phyloP scores from a whole-genome alignment of 2,329 filamentous ascomycete species.

The Penicillium sp. region DNA sequence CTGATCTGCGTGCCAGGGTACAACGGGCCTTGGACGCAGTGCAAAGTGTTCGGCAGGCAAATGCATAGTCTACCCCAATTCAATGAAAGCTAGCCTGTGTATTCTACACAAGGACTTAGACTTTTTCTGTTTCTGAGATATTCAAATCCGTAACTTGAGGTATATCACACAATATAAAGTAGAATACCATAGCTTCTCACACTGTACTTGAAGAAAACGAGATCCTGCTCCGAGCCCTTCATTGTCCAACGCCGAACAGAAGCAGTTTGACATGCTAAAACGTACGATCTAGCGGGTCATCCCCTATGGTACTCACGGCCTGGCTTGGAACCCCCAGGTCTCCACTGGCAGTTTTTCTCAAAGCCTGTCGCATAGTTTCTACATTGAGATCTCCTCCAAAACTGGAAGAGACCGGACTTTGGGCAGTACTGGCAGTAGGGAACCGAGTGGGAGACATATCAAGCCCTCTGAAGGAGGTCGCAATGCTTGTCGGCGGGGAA shows the following conservation, averaged over 20 bases:
- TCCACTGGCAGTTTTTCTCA: slow-evolving; percentile 79
- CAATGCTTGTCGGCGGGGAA: slow-evolving; percentile 74
- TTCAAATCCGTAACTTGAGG: slow-evolving; percentile 14
- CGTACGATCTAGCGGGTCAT: slow-evolving; percentile 32
- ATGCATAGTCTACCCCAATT: background rate
- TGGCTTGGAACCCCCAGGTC: slow-evolving; percentile 58
- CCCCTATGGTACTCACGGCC: slow-evolving; percentile 32
- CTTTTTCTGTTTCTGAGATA: background rate
- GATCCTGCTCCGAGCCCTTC: slow-evolving; percentile 1
- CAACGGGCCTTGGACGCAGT: slow-evolving; percentile 65
- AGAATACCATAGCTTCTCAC: background rate
- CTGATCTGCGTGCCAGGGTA: slow-evolving; percentile 64
- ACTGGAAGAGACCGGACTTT: slow-evolving; percentile 51
- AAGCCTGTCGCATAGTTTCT: slow-evolving; percentile 89
- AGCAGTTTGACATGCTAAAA: slow-evolving; percentile 15
- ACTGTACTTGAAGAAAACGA: slow-evolving; percentile 10
- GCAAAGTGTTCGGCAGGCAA: slow-evolving; percentile 17
- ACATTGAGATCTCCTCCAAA: slow-evolving; percentile 72
- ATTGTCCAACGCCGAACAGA: background rate
- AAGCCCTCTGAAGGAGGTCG: slow-evolving; percentile 69
- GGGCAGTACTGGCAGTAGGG: slow-evolving; percentile 55
- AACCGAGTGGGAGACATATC: slow-evolving; percentile 67
- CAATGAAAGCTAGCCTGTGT: background rate
- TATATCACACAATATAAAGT: slow-evolving; percentile 6
- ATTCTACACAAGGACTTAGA: background rate